phyloP scores from a whole-genome alignment of 306 rosid species.

The Vigna hirtella region DNA sequence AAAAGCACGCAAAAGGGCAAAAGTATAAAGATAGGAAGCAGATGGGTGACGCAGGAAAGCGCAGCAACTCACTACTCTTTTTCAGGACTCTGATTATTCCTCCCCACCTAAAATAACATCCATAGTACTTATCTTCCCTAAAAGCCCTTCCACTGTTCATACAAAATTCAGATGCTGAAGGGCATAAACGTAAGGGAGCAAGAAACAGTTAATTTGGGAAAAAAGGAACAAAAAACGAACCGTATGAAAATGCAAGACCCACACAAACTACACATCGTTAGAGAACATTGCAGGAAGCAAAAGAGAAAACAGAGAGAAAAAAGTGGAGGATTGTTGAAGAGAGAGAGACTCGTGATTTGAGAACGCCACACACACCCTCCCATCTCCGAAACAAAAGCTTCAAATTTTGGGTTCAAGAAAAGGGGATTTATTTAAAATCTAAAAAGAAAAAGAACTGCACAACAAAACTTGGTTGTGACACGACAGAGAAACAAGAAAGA shows the following conservation, averaged over 20 bases:
- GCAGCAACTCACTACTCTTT: conserved; percentile 44
- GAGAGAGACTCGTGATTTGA: conserved; percentile 39
- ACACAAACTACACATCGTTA: neutral
- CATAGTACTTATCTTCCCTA: neutral
- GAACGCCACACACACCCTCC: conserved; percentile 49
- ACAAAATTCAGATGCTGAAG: neutral
- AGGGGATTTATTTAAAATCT: conserved; percentile 10
- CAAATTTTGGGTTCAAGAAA: conserved; percentile 29
- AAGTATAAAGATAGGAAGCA: conserved; percentile 31
- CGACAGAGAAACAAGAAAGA: neutral
- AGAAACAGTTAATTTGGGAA: neutral
- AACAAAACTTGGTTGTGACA: conserved; percentile 2
- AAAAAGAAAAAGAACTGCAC: no score
- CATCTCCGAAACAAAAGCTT: conserved; percentile 51
- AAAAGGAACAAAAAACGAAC: neutral
- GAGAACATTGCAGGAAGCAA: conserved; percentile 10
- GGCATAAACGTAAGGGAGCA: conserved; percentile 17
- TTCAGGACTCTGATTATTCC: conserved; percentile 40
- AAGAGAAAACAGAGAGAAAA: conserved; percentile 59
- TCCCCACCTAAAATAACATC: conserved; percentile 47
- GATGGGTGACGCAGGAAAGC: conserved; percentile 47
- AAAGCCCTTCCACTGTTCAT: neutral
- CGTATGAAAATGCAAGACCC: conserved; percentile 31
- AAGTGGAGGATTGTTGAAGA: conserved; percentile 57
- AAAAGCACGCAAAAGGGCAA: conserved; percentile 31